phyloP scores from a whole-genome alignment of 2,329 filamentous ascomycete genomes.

The Hirsutella minnesotensis region DNA sequence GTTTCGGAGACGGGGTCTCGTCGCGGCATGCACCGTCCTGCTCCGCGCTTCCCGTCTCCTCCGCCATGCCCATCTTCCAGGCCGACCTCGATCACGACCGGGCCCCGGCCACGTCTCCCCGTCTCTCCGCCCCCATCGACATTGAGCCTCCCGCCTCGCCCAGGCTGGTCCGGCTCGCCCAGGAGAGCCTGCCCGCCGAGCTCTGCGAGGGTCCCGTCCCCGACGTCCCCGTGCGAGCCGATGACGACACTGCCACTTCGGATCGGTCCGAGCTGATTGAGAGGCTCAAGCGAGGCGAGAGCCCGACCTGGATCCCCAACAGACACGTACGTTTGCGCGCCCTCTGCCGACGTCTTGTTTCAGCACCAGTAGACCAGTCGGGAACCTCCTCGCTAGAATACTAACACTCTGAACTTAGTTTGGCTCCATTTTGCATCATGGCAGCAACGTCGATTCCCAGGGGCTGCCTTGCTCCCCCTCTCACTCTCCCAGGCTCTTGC shows the following conservation, averaged over 20 bases:
- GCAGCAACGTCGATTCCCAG: constrained; percentile 2
- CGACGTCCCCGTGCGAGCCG: constrained; percentile 21
- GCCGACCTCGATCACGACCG: constrained; percentile 30
- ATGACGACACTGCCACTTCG: constrained; percentile 24
- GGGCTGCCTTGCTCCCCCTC: constrained; percentile 18
- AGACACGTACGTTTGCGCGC: constrained; percentile 38
- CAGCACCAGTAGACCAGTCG: no score
- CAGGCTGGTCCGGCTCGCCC: constrained; percentile 37
- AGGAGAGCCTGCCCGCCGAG: constrained; percentile 50
- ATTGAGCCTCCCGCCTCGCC: constrained; percentile 5
- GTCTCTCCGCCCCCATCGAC: neutral
- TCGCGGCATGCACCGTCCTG: neutral
- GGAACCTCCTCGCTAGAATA: neutral
- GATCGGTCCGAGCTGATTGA: constrained; percentile 74
- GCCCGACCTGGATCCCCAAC: constrained; percentile 60
- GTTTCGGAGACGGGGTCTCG: no score
- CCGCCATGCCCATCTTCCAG: constrained; percentile 46
- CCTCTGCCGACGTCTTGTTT: neutral
- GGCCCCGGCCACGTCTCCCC: neutral
- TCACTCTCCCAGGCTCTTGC: constrained; percentile 28
- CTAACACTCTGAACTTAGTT: constrained; percentile 15
- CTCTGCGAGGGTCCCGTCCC: constrained; percentile 46
- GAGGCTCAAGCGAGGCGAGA: constrained; percentile 68
- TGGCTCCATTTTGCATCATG: constrained; percentile 22
- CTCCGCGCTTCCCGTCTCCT: neutral